Percentiles rank a stretch among this genome's conserved stretches.
phyloP scores from a whole-genome alignment of 768 basidiomycete species.

The Boletus huronensis region DNA sequence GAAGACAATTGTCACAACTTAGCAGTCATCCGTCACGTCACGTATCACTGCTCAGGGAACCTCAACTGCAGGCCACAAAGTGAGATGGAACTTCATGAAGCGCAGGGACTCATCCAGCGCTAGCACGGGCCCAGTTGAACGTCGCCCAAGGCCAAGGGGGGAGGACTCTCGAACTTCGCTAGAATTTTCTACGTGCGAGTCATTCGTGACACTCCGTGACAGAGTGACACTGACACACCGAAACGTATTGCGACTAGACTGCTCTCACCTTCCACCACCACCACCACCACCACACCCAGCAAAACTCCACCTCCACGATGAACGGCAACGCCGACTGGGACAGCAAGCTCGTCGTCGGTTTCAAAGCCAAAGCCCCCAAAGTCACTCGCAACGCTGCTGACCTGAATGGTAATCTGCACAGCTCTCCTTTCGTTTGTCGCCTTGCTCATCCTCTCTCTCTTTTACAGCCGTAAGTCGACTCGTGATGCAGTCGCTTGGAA shows the following conservation, averaged over 20 bases:
- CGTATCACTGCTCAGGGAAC: too few species aligned
- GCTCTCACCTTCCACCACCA: conserved; percentile 5
- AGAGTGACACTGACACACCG: neutral
- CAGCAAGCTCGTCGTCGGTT: conserved; percentile 66
- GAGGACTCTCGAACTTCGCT: too few species aligned
- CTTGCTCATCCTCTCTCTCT: conserved; percentile 14
- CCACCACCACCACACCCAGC: conserved; percentile 11
- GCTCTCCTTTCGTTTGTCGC: neutral
- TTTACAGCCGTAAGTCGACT: conserved; percentile 49
- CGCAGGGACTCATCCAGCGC: too few species aligned
- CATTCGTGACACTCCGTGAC: neutral
- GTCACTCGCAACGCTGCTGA: conserved; percentile 60
- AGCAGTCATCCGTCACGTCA: conserved; percentile 14
- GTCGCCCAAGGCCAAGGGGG: too few species aligned
- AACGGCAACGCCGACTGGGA: conserved; percentile 68
- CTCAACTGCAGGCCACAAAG: too few species aligned
- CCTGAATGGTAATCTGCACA: conserved; percentile 42
- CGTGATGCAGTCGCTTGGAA: neutral
- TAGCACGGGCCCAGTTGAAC: too few species aligned
- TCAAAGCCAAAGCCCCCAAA: conserved; percentile 58
- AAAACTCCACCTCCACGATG: conserved; percentile 14
- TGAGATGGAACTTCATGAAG: too few species aligned
- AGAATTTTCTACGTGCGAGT: neutral
- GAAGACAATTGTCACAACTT: neutral
- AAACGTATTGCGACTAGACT: neutral